Percentiles rank a stretch among this genome's conserved stretches.
Evolutionary conservation across 1,284 basidiomycete genomes (phyloP).

Genomic region (Fistulinella cinereoalba): DNA sequence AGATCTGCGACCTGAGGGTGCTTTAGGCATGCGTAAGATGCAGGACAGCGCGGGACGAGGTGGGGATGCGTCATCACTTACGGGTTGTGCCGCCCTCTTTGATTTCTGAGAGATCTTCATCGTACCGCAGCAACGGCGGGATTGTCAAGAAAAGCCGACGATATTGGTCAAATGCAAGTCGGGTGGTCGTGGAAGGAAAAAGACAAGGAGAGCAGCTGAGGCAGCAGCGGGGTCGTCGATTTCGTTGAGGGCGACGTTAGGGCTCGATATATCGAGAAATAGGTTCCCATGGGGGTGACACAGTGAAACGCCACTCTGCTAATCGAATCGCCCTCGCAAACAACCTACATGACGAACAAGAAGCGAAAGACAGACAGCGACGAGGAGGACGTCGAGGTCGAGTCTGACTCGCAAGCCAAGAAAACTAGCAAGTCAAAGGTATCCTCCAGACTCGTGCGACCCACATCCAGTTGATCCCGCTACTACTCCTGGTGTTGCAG

Average conservation of each 20-base stretch:
- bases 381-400: constrained; percentile 24
- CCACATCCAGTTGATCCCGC: background rate
- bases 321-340: background rate
- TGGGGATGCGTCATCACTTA: constrained; percentile 26
- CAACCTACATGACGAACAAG: constrained; percentile 12
- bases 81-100: constrained; percentile 71
- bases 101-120: constrained; percentile 82
- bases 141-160: constrained; percentile 24
- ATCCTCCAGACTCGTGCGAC: background rate
- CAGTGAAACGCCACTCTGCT: no score
- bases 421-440: constrained; percentile 20
- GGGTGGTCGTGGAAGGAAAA: constrained; percentile 13
- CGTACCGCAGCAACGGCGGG: constrained; percentile 51
- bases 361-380: constrained; percentile 36
- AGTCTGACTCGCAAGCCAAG: constrained; percentile 9
- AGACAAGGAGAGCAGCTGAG: constrained; percentile 13
- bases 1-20: constrained; percentile 75
- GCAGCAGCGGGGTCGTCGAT: constrained; percentile 1
- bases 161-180: constrained; percentile 8
- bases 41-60: constrained; percentile 26
- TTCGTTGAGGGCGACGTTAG: constrained; percentile 28
- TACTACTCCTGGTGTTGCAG: background rate
- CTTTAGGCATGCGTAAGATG: constrained; percentile 40
- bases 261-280: constrained; percentile 35
- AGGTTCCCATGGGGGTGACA: constrained; percentile 24